Base-by-base conservation (phyloP, 2,329 filamentous ascomycete genomes). In the Neonectria magnoliae region DNA sequence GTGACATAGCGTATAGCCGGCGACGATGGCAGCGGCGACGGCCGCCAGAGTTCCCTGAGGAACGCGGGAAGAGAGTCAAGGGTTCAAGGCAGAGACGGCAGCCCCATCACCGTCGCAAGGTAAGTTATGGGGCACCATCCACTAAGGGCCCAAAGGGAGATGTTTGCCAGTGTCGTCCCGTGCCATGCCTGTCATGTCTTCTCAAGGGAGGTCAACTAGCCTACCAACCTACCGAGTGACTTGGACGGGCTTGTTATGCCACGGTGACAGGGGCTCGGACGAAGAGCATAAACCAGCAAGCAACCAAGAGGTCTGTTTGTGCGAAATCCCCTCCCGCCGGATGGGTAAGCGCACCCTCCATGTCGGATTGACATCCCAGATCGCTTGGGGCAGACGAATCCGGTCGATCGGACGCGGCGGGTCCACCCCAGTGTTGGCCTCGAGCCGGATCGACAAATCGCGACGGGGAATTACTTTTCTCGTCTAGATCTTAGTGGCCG, bases 401-500 rank as follows among this genome's bases (percentile, higher is more conserved):
- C 44, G 57, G 53, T 63, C 62, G 64, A 71, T 70, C 67, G 59
- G 68, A 55, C 48, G 52, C 33, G 13, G 48, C 51, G 57, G 64
- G 33, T 22, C 31, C n/a, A 31, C 52, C 48, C 56, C 55, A 31
- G 41, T 33, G 38, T 25, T n/a, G 22, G 48, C 50, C 50, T 60
- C 44, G 56, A 41, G 44, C 36, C 38, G 52, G 63, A 61, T 67
- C 52, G 57, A 53, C 52, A 31, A 59, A 45, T 60, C 42, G 62
- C 29, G 51, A 47, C 18, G 9, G 42, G 58, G 48, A 44, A 25
- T 25, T 29, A 45, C 45, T 44, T 44, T 60, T 64, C 62, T 71
- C 61, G 63, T 57, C 61, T 71, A 70, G 67, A 72, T 73, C 67
- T 67, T 73, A 71, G 70, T 62, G 62, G 65, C 62, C 48, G 62